phyloP scores from a whole-genome alignment of 1,284 basidiomycete species.

The Sphagnurus paluster region DNA sequence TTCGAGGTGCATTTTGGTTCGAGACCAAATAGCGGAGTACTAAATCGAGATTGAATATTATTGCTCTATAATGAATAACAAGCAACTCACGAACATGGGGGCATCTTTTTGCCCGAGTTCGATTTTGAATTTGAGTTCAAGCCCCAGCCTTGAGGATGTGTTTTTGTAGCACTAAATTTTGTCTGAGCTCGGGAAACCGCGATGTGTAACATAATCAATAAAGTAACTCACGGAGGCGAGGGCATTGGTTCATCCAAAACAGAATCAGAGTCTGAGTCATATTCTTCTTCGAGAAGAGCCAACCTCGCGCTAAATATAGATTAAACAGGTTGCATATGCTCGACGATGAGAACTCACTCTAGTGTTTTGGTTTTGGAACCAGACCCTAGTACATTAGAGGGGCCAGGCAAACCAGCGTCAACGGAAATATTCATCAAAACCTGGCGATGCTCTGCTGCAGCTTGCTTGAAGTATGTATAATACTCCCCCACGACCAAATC shows the following conservation, averaged over 20 bases:
- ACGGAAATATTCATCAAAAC: conserved; percentile 2
- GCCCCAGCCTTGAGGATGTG: no score
- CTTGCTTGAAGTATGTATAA: not conserved
- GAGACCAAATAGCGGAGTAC: not conserved
- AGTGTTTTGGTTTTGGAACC: no score
- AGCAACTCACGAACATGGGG: no score
- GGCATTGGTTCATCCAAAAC: no score
- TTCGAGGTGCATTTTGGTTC: not conserved
- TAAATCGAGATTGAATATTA: not conserved
- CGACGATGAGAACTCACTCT: conserved; percentile 1
- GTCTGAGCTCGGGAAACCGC: no score
- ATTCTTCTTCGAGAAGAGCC: not conserved
- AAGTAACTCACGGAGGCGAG: no score
- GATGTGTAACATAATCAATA: no score
- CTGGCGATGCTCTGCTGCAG: conserved; percentile 3
- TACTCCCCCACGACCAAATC: not conserved
- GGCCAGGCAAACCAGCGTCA: conserved; percentile 9
- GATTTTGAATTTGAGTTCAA: no score
- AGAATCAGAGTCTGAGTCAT: not conserved
- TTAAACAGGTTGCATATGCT: not conserved
- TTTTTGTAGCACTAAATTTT: no score
- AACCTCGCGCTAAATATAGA: not conserved
- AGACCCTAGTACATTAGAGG: not conserved
- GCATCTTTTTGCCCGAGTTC: no score
- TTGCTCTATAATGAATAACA: no score